Percentiles rank a stretch among this genome's conserved stretches.
phyloP scores from a whole-genome alignment of 2,329 filamentous ascomycete species.

The Pseudocercospora crystallina region DNA sequence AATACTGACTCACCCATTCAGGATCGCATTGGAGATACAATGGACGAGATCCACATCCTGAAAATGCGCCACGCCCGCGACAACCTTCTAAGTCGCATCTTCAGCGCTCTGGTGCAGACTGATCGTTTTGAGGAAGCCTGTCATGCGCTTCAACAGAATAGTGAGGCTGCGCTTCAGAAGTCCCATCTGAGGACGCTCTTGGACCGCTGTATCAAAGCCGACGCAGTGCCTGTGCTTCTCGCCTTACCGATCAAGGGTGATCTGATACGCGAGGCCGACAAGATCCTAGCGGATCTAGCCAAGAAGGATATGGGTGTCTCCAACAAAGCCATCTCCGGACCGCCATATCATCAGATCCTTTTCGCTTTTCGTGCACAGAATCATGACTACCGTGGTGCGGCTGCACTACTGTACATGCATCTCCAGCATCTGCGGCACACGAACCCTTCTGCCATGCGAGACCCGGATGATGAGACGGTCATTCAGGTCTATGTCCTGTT shows the following conservation, averaged over 20 bases:
- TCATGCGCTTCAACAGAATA: conserved; percentile 71
- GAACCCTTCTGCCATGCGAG: conserved; percentile 23
- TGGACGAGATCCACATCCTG: conserved; percentile 37
- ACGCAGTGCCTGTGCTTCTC: conserved; percentile 52
- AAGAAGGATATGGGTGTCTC: conserved; percentile 62
- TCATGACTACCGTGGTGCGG: conserved; percentile 79
- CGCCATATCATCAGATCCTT: conserved; percentile 82
- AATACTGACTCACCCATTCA: conserved; percentile 30
- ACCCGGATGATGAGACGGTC: conserved; percentile 54
- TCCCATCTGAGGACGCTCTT: conserved; percentile 69
- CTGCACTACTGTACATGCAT: conserved; percentile 57
- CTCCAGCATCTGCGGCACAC: conserved; percentile 49
- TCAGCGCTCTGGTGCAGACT: conserved; percentile 76
- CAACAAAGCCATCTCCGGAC: conserved; percentile 37
- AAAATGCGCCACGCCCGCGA: conserved; percentile 47
- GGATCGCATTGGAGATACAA: conserved; percentile 27
- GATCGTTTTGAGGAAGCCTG: conserved; percentile 82
- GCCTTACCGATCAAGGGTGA: conserved; percentile 71
- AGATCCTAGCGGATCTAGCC: conserved; percentile 71
- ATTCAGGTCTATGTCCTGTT: conserved; percentile 81
- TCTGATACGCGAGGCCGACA: conserved; percentile 75
- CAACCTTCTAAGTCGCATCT: conserved; percentile 79
- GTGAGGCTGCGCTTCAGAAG: conserved; percentile 64
- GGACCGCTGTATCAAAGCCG: conserved; percentile 39
- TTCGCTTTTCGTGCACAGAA: conserved; percentile 87